phyloP scores from a whole-genome alignment of 208 protist genomes.

The Jaenimonas drosophilae region DNA sequence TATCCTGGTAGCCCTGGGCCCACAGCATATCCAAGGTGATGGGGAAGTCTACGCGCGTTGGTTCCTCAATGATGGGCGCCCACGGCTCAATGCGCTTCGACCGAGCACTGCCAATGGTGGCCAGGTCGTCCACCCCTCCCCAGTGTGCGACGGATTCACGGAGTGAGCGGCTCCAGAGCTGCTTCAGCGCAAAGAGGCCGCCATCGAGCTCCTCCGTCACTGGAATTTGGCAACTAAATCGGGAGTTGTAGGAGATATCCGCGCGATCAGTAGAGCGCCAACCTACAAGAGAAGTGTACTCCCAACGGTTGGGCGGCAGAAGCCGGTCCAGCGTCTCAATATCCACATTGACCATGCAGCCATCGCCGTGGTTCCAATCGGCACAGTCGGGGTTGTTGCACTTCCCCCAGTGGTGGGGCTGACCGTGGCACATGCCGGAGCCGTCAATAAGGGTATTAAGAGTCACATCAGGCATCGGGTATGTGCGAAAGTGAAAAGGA shows the following conservation, averaged over 20 bases:
- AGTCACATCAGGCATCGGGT: conserved; percentile 87
- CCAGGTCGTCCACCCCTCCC: conserved; percentile 70
- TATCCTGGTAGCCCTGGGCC: conserved; percentile 82
- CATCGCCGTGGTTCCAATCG: conserved; percentile 85
- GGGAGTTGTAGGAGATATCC: conserved; percentile 82
- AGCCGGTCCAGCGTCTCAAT: conserved; percentile 83
- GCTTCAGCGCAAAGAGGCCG: conserved; percentile 78
- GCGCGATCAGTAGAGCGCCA: conserved; percentile 73
- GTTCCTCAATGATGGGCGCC: conserved; percentile 84
- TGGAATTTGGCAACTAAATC: conserved; percentile 85
- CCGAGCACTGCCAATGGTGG: conserved; percentile 40
- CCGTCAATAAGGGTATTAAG: conserved; percentile 87
- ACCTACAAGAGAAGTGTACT: conserved; percentile 77
- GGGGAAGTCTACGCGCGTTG: conserved; percentile 76
- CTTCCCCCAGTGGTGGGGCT: conserved; percentile 69
- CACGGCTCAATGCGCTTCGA: conserved; percentile 85
- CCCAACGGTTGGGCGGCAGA: conserved; percentile 74
- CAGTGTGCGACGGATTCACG: conserved; percentile 74
- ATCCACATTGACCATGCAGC: conserved; percentile 86
- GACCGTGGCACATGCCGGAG: conserved; percentile 84
- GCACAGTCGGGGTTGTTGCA: conserved; percentile 87
- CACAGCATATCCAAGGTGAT: conserved; percentile 87
- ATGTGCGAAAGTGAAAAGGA: conserved; percentile 80
- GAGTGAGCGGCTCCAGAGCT: conserved; percentile 68
- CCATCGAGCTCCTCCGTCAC: conserved; percentile 82